Base-by-base conservation (phyloP, 2,329 filamentous ascomycete species). In the Colletotrichum tofieldiae region DNA sequence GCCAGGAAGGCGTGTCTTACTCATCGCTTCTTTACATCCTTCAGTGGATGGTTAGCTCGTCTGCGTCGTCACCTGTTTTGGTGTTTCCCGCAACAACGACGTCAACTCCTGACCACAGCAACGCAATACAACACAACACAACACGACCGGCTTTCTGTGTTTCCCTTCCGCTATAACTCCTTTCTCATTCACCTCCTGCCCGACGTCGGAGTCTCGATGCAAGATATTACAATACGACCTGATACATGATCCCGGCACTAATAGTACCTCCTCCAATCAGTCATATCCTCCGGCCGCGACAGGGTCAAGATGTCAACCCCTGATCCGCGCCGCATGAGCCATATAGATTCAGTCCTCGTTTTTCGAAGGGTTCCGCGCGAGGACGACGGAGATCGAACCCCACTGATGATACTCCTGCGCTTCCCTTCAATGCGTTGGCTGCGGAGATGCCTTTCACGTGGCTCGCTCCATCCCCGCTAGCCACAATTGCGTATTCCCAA, bases 301-400 rank as follows among this genome's bases (percentile, higher is more conserved):
- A 67, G 43, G 39, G 51, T 52, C 61, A 54, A 26, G 43, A 52
- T 29, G 45, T 37, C 37, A 32, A 14, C 26, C 32, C 32, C 51
- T 35, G 47, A 60, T 65, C 62, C 59, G 14, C 64, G 58, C 56
- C 49, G 49, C 49, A 67, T 71, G 51, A 58, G 39, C 43, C 55
- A 39, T 23, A 23, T 49, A 32, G 35, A 54, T 32, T 51, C 39
- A 47, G 62, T 14, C 54, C 32, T 35, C 32, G 29, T 47, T 55
- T 12, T 32, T 37, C 51, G 12, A 29, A 51, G 20, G 32, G 29
- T 23, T 55, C 67, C 37, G 69, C 69, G 68, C 68, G 51, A 72
- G 54, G 20, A 63, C 20, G 23, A 43, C 58, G 65, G 43, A 69
- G 35, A 64, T 69, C 64, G 29, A 49, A 32, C 43, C 43, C 51